A percentile compares a stretch with the other conserved stretches of the same genome.
These are phyloP conservation scores for Rhizomucor miehei DNA, from an alignment of 371 early-diverging fungal species.

Conservation along the genomic window DNA sequence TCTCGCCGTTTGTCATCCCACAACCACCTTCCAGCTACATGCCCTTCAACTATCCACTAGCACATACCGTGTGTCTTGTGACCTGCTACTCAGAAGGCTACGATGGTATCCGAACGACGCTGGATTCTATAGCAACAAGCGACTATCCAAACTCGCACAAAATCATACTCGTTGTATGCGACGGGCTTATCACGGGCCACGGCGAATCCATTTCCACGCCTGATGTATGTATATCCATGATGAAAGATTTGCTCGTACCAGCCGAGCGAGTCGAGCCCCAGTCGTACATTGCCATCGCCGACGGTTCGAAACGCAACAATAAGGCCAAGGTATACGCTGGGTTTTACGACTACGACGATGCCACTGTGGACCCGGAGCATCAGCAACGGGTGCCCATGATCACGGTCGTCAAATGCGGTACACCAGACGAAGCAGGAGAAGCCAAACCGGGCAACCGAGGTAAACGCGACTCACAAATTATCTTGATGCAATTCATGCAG, in stretches of 20 bases:
- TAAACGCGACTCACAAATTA: slow-evolving; percentile 98
- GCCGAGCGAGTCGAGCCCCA: slow-evolving; percentile 62
- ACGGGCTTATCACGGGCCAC: slow-evolving; percentile 80
- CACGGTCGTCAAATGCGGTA: slow-evolving; percentile 88
- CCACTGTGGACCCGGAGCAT: slow-evolving; percentile 45
- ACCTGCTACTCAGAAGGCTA: slow-evolving; percentile 94
- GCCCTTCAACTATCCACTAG: slow-evolving; percentile 69
- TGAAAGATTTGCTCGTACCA: slow-evolving; percentile 72
- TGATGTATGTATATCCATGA: slow-evolving; percentile 78
- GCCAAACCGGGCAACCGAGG: slow-evolving; percentile 93
- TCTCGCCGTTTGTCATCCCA: slow-evolving; percentile 31
- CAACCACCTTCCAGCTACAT: slow-evolving; percentile 52
- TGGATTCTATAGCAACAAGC: slow-evolving; percentile 88
- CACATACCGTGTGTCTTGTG: slow-evolving; percentile 76
- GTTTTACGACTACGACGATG: slow-evolving; percentile 71
- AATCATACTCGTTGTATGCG: slow-evolving; percentile 88
- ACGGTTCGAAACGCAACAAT: slow-evolving; percentile 92
- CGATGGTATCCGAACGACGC: slow-evolving; percentile 87
- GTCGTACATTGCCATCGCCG: slow-evolving; percentile 93
- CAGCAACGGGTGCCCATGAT: slow-evolving; percentile 80
- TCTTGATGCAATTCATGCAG: slow-evolving; percentile 96
- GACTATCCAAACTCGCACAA: slow-evolving; percentile 60
- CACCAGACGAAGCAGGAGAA: slow-evolving; percentile 64
- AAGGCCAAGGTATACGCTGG: slow-evolving; percentile 94
- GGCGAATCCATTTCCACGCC: slow-evolving; percentile 79